phyloP scores from a whole-genome alignment of 2,329 filamentous ascomycete species.

The Trichophyton mentagrophytes region DNA sequence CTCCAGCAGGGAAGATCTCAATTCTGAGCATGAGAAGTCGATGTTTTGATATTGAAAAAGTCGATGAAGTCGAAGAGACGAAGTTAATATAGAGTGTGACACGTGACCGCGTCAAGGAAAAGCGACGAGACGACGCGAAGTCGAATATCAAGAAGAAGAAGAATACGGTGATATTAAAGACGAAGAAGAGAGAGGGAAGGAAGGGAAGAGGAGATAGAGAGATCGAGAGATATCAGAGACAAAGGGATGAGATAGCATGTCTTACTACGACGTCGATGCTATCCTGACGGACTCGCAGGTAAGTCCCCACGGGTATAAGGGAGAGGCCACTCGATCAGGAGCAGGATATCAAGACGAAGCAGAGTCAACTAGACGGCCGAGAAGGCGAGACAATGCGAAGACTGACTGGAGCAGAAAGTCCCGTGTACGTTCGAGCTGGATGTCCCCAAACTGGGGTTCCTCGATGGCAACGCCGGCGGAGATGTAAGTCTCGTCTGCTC shows the following conservation, averaged over 20 bases:
- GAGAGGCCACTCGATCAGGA: too few species aligned
- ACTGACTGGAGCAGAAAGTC: slow-evolving; percentile 56
- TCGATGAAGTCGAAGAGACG: too few species aligned
- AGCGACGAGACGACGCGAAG: too few species aligned
- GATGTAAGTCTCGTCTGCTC: slow-evolving; percentile 31
- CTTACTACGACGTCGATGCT: slow-evolving; percentile 37
- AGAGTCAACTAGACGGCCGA: too few species aligned
- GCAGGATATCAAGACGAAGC: too few species aligned
- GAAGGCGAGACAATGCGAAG: too few species aligned
- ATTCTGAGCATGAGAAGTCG: too few species aligned
- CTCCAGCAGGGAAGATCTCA: too few species aligned
- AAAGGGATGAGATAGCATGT: slow-evolving; percentile 19
- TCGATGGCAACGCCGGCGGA: slow-evolving; percentile 66
- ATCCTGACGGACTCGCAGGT: slow-evolving; percentile 36
- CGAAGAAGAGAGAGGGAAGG: neutral
- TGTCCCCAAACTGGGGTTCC: slow-evolving; percentile 71
- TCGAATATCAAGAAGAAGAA: neutral
- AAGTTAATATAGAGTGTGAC: too few species aligned
- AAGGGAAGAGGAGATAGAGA: neutral
- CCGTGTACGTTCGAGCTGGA: slow-evolving; percentile 91
- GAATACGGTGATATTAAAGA: neutral
- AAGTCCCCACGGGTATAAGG: neutral
- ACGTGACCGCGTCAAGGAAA: too few species aligned
- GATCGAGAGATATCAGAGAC: neutral
- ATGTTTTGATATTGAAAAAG: too few species aligned